Base-by-base conservation (phyloP, 2,329 filamentous ascomycete genomes). In the Sporothrix pseudoabietina region DNA sequence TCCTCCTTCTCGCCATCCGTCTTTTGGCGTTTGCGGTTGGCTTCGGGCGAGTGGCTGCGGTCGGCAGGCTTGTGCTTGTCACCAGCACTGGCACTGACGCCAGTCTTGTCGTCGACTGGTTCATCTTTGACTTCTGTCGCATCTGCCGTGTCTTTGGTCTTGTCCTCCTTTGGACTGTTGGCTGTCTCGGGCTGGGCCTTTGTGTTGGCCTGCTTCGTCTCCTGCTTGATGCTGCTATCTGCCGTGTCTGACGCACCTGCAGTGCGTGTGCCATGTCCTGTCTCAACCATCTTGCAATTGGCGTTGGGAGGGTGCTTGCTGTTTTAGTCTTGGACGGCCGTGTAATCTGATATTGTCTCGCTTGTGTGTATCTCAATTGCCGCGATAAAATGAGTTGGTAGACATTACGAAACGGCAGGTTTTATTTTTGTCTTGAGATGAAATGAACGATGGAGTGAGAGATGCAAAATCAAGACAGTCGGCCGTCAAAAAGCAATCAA, bases 21-120 rank as follows among this genome's bases (percentile, higher is more conserved):
- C 59, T 55, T 72, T 3, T 55, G 59, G 32, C 44, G 71, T 44
- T 72, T 72, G 59, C 22, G 71, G 7, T 16, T 16, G 35, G 41
- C 55, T n/a, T 61, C 57, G 57, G 57, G 69, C 19, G 69, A 49
- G 8, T 12, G 69, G 55, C 69, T 71, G 69, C 41, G 54, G 26
- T 61, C 41, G 19, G 68, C 32, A 2, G 68, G 49, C 9, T 19
- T 35, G 69, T 71, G 54, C 19, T 71, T 71, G 69, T 47, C 68
- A n/a, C 68, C 68, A 10, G 66, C 66, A 35, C 30, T 16, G 68
- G 49, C 47, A 14, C n/a, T 39, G 47, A 7, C 66, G 14, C 47
- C 47, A n/a, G 47, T 52, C 52, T 55, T 55, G n/a, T 55, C 19
- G 52, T 55, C 52, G 52, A n/a, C 52, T 30, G 52, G 9, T 26